Evolutionary conservation across 2,329 filamentous ascomycete species (phyloP), one percentile per base, ranked within the genome.

Genomic region (Curvularia verruculosa): DNA sequence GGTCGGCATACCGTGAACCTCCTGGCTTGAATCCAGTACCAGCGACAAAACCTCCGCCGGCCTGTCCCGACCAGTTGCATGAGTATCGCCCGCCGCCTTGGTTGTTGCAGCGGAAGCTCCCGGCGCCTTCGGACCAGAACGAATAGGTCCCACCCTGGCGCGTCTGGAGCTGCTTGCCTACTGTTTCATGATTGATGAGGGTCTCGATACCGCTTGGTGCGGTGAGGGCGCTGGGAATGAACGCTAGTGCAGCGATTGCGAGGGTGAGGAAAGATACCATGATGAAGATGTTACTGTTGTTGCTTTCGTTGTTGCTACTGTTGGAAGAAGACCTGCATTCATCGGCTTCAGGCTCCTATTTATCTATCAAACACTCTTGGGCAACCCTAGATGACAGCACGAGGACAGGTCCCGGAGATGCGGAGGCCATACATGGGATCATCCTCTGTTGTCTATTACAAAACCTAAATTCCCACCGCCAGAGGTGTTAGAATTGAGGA

Each of bases 51-150:
- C 53, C 57, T n/a, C 57, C 57, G n/a, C 57, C 57, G 8, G 49
- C 9, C 40, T 57, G 53, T 7, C 57, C 57, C 8, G 49, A 53
- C 53, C 57, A 71, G 47, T 67, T 69, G 48, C 68, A 66, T 3
- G 59, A 60, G 39, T 66, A 71, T 46, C 61, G 63, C 50, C 67
- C 62, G 36, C 58, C 63, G 15, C 61, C 60, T 24, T 60, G 58
- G 49, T 66, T 68, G 31, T 49, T 68, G 59, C 67, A 71, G 6
- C 55, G 58, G 5, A 64, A 67, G 10, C 48, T 58, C 19, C 63
- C 65, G 9, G 70, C 73, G 34, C 81, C 80, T 55, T 86, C 83
- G 44, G 80, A 84, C 83, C 83, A 87, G 77, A 80, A 86, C 8
- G 82, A 84, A 73, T 84, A 87, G 77, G 82, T 87, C 75, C 49